Evolutionary conservation across 257 asterid genomes (phyloP), one percentile per base, ranked within the genome.

Genomic region (Solanum sejunctum): DNA sequence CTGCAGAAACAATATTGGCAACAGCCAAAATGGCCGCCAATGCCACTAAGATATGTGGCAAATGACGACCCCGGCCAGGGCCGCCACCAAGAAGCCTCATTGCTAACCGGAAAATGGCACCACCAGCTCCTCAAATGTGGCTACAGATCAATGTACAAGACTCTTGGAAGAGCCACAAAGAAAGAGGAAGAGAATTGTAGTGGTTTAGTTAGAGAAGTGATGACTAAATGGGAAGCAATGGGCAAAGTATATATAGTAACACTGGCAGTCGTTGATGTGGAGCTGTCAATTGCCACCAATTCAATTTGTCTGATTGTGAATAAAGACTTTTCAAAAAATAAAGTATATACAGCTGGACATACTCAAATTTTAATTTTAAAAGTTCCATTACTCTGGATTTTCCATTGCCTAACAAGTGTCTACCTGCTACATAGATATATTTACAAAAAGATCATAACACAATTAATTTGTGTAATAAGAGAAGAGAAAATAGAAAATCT

Each of bases 1-100:
- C 92, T 0, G 94, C 98, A 0, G 93, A 88, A 56, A 88, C 95
- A 41, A 88, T 6, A 32, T 45, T 83, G 43, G 91, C 88, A 77
- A 84, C 75, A 0, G 88, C 91, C 91, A 93, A 85, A n/a, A 92
- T 55, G 77, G 93, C 92, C 82, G 91, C 91, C 84, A 93, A 86
- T 82, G 92, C 93, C 93, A 86, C 88, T 12, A 91, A 13, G 7
- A 91, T 21, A 9, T 84, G 89, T 36, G 91, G 91, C 92, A 88
- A 20, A 84, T 85, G 77, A 32, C 89, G 86, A 78, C 93, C 92
- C 88, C 66, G 28, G 1, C 32, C 51, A 83, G 92, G 90, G 86
- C 83, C 89, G 90, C 92, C 86, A 80, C 86, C 81, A 87, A 9
- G 84, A 23, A 32, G 83, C 84, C 82, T 85, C 97, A 93, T 93